Percentiles rank a stretch among this genome's conserved stretches.
phyloP scores from a whole-genome alignment of 805 yeast genomes.

The Sungouiella blattae region DNA sequence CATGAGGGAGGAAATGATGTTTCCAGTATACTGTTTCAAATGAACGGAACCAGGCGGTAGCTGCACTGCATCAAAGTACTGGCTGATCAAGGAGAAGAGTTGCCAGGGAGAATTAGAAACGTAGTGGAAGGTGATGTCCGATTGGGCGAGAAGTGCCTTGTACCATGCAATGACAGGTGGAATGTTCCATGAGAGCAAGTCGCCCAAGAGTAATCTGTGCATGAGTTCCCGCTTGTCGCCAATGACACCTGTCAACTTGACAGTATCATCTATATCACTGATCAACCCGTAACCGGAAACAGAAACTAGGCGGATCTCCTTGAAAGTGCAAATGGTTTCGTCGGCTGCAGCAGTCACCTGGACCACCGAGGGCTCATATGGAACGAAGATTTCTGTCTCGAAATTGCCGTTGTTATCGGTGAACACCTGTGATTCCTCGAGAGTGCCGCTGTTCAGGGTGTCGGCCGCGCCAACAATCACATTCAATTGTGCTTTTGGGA shows the following conservation, averaged over 20 bases:
- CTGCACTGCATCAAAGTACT: conserved; percentile 50
- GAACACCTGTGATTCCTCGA: conserved; percentile 26
- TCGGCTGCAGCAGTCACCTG: conserved; percentile 48
- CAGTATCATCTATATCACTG: conserved; percentile 93
- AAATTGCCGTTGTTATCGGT: conserved; percentile 74
- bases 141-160: conserved; percentile 39
- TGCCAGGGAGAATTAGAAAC: conserved; percentile 98
- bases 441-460: conserved; percentile 21
- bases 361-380: conserved; percentile 58
- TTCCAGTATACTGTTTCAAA: conserved; percentile 84
- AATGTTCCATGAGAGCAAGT: conserved; percentile 63
- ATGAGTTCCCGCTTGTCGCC: conserved; percentile 84
- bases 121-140: conserved; percentile 77
- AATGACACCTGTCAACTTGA: conserved; percentile 83
- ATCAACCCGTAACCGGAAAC: conserved; percentile 64
- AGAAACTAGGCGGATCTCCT: conserved; percentile 42
- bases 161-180: conserved; percentile 77
- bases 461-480: conserved; percentile 55
- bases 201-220: conserved; percentile 69
- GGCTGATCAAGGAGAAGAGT: conserved; percentile 56
- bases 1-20: conserved; percentile 72
- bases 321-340: conserved; percentile 45
- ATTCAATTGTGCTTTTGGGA: conserved; percentile 53
- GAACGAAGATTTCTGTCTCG: conserved; percentile 47
- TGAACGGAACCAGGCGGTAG: conserved; percentile 84